Evolutionary conservation across 106 monocot species (phyloP).

Genomic region (Dioscorea alata): DNA sequence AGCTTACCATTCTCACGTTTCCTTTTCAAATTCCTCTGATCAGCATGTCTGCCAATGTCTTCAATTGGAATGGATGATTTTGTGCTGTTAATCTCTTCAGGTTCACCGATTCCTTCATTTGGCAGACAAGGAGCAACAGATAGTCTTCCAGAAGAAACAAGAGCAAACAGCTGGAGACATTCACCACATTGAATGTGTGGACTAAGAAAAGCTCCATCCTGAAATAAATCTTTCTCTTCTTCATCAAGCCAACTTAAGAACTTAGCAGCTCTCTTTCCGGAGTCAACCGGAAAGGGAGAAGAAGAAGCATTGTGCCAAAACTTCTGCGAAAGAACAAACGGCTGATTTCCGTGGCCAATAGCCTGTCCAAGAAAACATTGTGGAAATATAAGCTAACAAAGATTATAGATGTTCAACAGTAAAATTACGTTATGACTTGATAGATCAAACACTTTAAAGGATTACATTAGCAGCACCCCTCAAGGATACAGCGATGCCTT

Average conservation of each 20-base stretch:
- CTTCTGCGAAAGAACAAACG: conserved; percentile 60
- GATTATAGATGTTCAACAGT: too few species aligned
- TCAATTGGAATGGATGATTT: conserved; percentile 4
- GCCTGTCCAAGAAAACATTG: conserved; percentile 34
- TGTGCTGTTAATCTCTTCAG: conserved; percentile 43
- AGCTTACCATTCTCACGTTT: conserved; percentile 20
- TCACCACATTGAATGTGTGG: conserved; percentile 84
- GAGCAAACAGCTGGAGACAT: conserved; percentile 67
- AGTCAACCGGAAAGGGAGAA: conserved; percentile 86
- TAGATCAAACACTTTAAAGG: too few species aligned
- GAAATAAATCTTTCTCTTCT: conserved; percentile 33
- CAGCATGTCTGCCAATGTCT: conserved; percentile 6
- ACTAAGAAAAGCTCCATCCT: conserved; percentile 39
- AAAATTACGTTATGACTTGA: too few species aligned
- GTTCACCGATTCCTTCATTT: conserved; percentile 71
- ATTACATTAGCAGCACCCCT: too few species aligned
- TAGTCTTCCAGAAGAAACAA: conserved; percentile 59
- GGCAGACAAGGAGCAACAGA: conserved; percentile 63
- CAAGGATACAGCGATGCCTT: too few species aligned
- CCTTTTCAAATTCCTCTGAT: conserved; percentile 18
- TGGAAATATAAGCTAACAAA: background rate
- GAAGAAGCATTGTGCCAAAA: conserved; percentile 57
- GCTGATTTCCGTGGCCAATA: conserved; percentile 52
- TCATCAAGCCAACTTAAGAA: conserved; percentile 58
- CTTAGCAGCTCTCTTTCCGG: conserved; percentile 65